Evolutionary conservation across 306 rosid species (phyloP).

Genomic region (Inga leiocalycina): DNA sequence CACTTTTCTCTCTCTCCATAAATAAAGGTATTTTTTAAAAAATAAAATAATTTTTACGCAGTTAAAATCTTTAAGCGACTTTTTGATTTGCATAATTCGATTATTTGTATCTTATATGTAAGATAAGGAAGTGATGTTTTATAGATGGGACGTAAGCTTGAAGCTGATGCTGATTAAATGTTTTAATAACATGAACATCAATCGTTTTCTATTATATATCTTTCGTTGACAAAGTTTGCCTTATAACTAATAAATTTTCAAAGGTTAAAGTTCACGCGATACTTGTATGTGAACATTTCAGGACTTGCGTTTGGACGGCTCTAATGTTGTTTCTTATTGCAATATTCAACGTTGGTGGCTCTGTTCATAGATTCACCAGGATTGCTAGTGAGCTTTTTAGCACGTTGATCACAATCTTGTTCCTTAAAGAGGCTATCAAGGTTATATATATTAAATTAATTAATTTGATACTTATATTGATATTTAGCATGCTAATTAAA

Average conservation of each 20-base stretch:
- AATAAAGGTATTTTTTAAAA: too few species aligned
- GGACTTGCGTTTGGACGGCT: constrained; percentile 80
- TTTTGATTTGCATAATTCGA: too few species aligned
- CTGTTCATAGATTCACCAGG: constrained; percentile 80
- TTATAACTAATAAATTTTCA: not conserved
- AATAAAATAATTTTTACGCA: too few species aligned
- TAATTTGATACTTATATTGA: not conserved
- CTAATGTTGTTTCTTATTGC: constrained; percentile 72
- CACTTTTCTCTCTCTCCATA: too few species aligned
- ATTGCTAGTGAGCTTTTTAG: constrained; percentile 87
- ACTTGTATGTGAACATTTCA: not conserved
- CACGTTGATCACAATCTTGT: constrained; percentile 79
- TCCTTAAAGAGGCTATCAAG: constrained; percentile 90
- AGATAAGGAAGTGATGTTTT: too few species aligned
- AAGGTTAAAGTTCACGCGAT: not conserved
- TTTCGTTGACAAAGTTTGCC: not conserved
- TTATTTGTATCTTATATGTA: too few species aligned
- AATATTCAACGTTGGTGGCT: constrained; percentile 69
- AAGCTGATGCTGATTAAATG: too few species aligned
- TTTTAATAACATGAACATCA: too few species aligned
- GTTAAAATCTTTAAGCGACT: too few species aligned
- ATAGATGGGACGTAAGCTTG: too few species aligned
- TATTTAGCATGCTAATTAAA: not conserved
- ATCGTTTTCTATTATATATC: too few species aligned
- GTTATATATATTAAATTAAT: constrained; percentile 30